Evolutionary conservation across 1,139 yeast species (phyloP).

Genomic region (Hyphopichia buzzinii): DNA sequence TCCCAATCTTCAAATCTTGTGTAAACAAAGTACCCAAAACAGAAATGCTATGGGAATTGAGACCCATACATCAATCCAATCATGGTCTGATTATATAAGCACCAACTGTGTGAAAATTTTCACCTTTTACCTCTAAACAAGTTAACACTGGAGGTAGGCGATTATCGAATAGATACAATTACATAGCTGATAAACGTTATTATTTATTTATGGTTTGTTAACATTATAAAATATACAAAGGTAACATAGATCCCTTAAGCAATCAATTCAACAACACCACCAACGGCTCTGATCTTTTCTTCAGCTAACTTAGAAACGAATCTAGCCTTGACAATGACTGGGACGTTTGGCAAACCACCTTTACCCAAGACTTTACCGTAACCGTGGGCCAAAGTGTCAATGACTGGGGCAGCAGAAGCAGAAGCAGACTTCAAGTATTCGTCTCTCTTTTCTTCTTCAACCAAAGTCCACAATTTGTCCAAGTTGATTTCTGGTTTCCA

Average conservation of each 20-base stretch:
- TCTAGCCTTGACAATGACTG: conserved; percentile 99
- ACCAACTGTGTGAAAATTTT: too few species aligned
- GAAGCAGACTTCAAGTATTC: conserved; percentile 86
- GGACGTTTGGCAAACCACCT: conserved; percentile 97
- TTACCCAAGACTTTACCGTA: conserved; percentile 99
- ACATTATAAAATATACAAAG: conserved; percentile 3
- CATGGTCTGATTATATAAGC: too few species aligned
- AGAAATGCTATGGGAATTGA: too few species aligned
- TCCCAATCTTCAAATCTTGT: background rate
- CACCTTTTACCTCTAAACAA: too few species aligned
- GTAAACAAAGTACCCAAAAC: background rate
- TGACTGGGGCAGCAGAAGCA: conserved; percentile 94
- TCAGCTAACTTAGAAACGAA: conserved; percentile 99
- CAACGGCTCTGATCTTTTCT: conserved; percentile 99
- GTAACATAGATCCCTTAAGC: conserved; percentile 57
- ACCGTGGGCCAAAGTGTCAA: conserved; percentile 99
- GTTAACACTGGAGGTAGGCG: too few species aligned
- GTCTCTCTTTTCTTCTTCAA: conserved; percentile 93
- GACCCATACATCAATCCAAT: too few species aligned
- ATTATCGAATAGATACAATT: background rate
- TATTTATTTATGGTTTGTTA: conserved; percentile 3
- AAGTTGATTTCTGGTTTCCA: conserved; percentile 98
- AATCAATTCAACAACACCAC: conserved; percentile 99
- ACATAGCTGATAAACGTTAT: background rate
- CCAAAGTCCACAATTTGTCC: conserved; percentile 98